A percentile compares a stretch with the other conserved stretches of the same genome.
Evolutionary conservation across 129 eudicot genomes (phyloP).

Genomic region (Arctium lappa): DNA sequence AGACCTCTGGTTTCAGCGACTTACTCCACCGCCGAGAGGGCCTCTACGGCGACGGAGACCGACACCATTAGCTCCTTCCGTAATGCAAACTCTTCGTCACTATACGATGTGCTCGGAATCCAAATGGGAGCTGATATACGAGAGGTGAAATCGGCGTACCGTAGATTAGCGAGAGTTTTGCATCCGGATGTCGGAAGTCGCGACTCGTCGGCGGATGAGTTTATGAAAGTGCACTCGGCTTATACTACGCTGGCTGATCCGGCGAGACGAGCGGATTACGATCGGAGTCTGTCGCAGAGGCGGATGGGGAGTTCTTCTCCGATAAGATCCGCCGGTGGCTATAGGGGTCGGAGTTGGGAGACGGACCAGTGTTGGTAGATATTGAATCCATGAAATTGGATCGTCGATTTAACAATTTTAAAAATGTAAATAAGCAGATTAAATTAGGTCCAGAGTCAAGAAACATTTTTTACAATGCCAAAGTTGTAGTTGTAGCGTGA

Average conservation of each 20-base stretch:
- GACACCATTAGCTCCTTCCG: not conserved
- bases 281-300: conserved; percentile 9
- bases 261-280: conserved; percentile 20
- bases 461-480: too few species aligned
- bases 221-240: conserved; percentile 19
- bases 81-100: not conserved
- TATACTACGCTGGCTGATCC: conserved; percentile 21
- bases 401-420: too few species aligned
- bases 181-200: conserved; percentile 25
- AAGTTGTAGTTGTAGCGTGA: too few species aligned
- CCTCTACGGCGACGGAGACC: not conserved
- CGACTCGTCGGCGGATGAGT: conserved; percentile 11
- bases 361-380: conserved; percentile 30
- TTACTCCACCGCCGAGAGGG: conserved; percentile 10
- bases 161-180: conserved; percentile 24
- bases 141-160: conserved; percentile 19
- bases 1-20: not conserved
- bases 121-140: conserved; percentile 13
- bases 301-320: not conserved
- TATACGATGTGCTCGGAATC: conserved; percentile 26
- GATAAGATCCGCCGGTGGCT: not conserved
- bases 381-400: not conserved
- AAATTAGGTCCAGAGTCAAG: too few species aligned
- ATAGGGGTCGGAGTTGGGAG: conserved; percentile 21
- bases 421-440: too few species aligned